These are phyloP conservation scores for Fusarium buharicum DNA, from an alignment of 2,329 filamentous ascomycete species.

Conservation along the genomic window DNA sequence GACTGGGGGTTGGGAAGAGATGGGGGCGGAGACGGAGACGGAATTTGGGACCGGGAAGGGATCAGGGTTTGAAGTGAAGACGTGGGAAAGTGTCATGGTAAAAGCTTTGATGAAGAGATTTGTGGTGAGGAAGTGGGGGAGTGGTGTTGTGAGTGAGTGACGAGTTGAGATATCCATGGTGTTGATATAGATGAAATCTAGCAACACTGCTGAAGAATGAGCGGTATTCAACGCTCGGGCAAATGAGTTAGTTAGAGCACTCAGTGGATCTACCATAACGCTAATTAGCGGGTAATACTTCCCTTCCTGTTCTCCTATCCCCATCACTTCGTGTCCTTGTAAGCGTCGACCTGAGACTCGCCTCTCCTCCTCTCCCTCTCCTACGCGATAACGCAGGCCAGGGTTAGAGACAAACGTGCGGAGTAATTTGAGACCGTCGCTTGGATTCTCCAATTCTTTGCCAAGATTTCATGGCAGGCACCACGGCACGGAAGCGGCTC, in stretches of 20 bases:
- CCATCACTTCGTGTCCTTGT: neutral
- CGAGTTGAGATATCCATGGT: neutral
- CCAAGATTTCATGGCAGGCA: slow-evolving; percentile 9
- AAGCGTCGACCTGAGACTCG: neutral
- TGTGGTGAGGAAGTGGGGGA: neutral
- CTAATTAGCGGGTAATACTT: neutral
- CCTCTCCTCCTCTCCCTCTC: neutral
- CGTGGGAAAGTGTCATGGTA: neutral
- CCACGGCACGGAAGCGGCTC: slow-evolving; percentile 3
- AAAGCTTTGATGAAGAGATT: neutral
- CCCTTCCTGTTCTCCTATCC: neutral
- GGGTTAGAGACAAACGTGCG: slow-evolving; percentile 1
- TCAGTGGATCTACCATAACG: slow-evolving; percentile 16
- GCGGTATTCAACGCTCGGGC: neutral
- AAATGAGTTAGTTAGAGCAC: neutral
- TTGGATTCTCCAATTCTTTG: slow-evolving; percentile 21
- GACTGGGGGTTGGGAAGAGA: slow-evolving; percentile 16
- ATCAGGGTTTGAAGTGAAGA: neutral
- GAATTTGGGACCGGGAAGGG: neutral
- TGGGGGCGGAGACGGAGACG: slow-evolving; percentile 35
- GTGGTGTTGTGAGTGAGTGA: neutral
- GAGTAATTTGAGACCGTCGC: slow-evolving; percentile 7
- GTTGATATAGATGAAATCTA: neutral
- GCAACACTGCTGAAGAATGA: neutral
- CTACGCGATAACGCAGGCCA: neutral